A percentile compares a stretch with the other conserved stretches of the same genome.
These are phyloP conservation scores for Neonectria neomacrospora DNA, from an alignment of 2,329 filamentous ascomycete genomes.

Conservation along the genomic window DNA sequence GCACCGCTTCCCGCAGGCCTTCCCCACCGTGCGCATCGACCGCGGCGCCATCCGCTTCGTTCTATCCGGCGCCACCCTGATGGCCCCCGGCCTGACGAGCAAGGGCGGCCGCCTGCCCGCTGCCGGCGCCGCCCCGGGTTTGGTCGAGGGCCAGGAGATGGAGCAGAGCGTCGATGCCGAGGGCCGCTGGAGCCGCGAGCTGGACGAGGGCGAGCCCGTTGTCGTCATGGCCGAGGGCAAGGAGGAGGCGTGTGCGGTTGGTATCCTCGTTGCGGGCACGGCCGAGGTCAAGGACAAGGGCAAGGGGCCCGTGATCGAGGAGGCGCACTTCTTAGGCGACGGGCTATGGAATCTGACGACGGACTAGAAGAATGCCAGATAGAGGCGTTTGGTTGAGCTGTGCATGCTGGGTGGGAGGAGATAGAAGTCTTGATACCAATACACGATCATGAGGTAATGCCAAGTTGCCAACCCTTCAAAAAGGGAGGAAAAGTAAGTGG, in stretches of 20 bases:
- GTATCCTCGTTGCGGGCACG: slow-evolving; percentile 83
- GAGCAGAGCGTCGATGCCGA: slow-evolving; percentile 58
- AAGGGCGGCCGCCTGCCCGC: slow-evolving; percentile 82
- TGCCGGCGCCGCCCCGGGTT: slow-evolving; percentile 48
- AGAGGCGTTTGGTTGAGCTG: slow-evolving; percentile 1
- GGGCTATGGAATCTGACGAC: slow-evolving; percentile 82
- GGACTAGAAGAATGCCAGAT: slow-evolving; percentile 51
- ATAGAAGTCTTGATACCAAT: slow-evolving; percentile 26
- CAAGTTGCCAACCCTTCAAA: neutral
- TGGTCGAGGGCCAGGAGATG: slow-evolving; percentile 56
- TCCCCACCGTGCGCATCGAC: slow-evolving; percentile 89
- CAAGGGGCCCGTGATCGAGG: slow-evolving; percentile 94
- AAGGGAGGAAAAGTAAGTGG: neutral
- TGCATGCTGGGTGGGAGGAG: neutral
- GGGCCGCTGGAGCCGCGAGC: slow-evolving; percentile 70
- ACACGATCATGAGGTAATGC: slow-evolving; percentile 10
- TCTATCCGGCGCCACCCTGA: slow-evolving; percentile 89
- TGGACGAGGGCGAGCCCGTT: slow-evolving; percentile 85
- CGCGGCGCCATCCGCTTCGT: slow-evolving; percentile 97
- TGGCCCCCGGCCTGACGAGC: slow-evolving; percentile 93
- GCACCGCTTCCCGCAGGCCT: slow-evolving; percentile 87
- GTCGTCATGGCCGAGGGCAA: slow-evolving; percentile 95
- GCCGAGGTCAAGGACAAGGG: slow-evolving; percentile 93
- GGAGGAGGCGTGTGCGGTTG: slow-evolving; percentile 88
- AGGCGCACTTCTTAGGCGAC: slow-evolving; percentile 93